Base-by-base conservation (phyloP, 164 flowering plant species). In the Taxillus chinensis region DNA sequence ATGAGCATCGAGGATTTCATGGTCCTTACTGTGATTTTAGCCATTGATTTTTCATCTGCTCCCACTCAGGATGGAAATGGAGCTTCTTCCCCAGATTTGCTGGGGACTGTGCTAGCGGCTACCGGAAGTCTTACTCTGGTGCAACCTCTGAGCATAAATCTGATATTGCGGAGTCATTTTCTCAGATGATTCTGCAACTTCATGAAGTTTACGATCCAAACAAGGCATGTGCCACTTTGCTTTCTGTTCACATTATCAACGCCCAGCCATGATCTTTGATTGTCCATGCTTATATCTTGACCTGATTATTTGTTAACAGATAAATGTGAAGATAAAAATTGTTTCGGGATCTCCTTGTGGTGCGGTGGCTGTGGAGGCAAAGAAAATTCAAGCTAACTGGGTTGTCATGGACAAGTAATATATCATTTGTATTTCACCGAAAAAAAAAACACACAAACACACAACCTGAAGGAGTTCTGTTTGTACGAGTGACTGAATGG, bases 141-240 rank as follows among this genome's bases (percentile, higher is more conserved):
- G 71, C 88, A 60, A 78, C 51, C 69, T 63, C 83, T 49, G 99
- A 90, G 70, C 88, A 81, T 61, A 90, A 86, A 71, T 73, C 60
- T 53, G 96, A 93, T 68, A 80, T 93, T 45, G 78, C 90, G 7
- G 97, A 93, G 75, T 78, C 90, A 8, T 90, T 83, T 72, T 93
- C 97, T n/a, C 97, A 93, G 70, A 89, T 93, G 99, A 87, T 93
- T 67, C 93, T 90, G 66, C 96, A 87, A 77, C 93, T 93, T 45
- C 90, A 88, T 60, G 95, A 88, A 70, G 96, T 90, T 65, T 90
- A 89, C 77, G 92, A 93, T 77, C 96, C 95, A 51, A 83, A 90
- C 63, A 89, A 89, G 86, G 99, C 82, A 15, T 45, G 59, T 60
- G n/a, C 41, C 41, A 58, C 9, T 3, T 2, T 51, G 39, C 14